Evolutionary conservation across 129 eudicot genomes (phyloP), one percentile per base, ranked within the genome.

Genomic region (Heracleum sosnowskyi): DNA sequence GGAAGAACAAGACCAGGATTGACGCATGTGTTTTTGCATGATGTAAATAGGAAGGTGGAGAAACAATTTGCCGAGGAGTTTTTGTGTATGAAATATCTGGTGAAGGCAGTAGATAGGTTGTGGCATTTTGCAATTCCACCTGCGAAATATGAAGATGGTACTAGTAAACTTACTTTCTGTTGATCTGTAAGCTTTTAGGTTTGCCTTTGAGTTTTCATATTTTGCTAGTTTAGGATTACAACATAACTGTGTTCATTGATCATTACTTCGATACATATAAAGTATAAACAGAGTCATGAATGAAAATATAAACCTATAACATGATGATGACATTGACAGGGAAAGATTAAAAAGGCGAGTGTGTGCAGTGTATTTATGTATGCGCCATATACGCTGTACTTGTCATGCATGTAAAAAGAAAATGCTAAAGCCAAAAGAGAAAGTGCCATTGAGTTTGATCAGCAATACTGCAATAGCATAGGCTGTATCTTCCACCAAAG

Each of bases 91-190:
- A 84, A 73, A 79, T 49, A 86, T 73, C 45, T 79, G 76, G 92
- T 82, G 3, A 80, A 73, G n/a, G 79, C 72, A 7, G 88, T 45
- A 69, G 85, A 83, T 18, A 88, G 81, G 77, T 85, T 88, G 63
- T 86, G 92, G 92, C 82, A 88, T 81, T 88, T 88, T 86, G 81
- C 82, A 44, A 82, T 88, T 69, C 90, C 92, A 33, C 84, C 86
- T 10, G 81, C 79, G 6, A 75, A 77, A 77, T 16, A 51, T 45
- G 64, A 35, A 7, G 74, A 70, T 71, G 75, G 75, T 73, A 41
- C 2, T 39, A 76, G 63, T 26, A 81, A 82, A n/a, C 71, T 49
- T 12, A 77, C 77, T 0, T 85, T 85, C 79, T 85, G 88, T 31
- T 85, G 79, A 55, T 55, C 41, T n/a, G 15, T 29, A 72, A 41